A percentile compares a stretch with the other conserved stretches of the same genome.
These are phyloP conservation scores for Bruguiera parviflora DNA, from an alignment of 345 rosid genomes.

Conservation along the genomic window DNA sequence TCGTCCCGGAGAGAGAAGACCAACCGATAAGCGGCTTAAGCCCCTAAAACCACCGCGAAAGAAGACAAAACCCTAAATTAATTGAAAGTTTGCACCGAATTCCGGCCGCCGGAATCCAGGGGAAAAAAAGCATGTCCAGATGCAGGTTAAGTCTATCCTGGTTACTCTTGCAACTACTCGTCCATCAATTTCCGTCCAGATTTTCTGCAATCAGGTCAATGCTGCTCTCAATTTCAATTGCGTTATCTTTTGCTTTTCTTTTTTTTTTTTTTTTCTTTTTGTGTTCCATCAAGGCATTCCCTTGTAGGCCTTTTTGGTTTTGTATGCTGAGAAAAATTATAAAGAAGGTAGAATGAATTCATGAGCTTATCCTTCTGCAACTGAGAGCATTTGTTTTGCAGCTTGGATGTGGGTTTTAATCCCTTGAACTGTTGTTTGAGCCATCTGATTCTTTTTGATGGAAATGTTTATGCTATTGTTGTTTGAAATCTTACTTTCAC, in stretches of 20 bases:
- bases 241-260: neutral
- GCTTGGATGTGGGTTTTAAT: neutral
- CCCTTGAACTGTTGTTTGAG: neutral
- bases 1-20: no score
- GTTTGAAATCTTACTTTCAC: neutral
- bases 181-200: slow-evolving; percentile 27
- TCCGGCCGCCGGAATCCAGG: no score
- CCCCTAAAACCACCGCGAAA: no score
- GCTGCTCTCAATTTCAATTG: neutral
- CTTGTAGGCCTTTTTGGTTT: neutral
- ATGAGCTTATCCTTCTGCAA: no score
- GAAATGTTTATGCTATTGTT: neutral
- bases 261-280: neutral
- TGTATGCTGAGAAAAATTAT: no score
- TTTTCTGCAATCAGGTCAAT: slow-evolving; percentile 53
- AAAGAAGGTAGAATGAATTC: no score
- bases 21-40: no score
- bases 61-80: no score
- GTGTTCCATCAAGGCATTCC: slow-evolving; percentile 13
- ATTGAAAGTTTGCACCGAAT: no score
- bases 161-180: slow-evolving; percentile 32
- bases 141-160: slow-evolving; percentile 26
- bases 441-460: neutral
- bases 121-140: slow-evolving; percentile 39
- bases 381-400: no score